Evolutionary conservation across 768 basidiomycete species (phyloP), one percentile per base, ranked within the genome.

Genomic region (Neoboletus magnificus): DNA sequence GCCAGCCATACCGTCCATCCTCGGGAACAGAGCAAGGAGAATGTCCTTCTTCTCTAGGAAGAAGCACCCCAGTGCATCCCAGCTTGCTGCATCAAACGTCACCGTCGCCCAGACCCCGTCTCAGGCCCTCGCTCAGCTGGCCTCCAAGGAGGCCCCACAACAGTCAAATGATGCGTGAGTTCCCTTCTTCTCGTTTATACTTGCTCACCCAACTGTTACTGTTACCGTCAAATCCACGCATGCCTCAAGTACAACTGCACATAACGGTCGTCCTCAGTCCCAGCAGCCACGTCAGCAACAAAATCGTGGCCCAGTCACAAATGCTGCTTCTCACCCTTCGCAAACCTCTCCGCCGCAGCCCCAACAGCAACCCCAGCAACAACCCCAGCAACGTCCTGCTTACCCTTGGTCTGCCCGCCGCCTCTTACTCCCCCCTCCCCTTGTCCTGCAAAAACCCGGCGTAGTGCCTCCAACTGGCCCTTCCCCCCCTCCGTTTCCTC

Each of bases 31-130:
- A 73, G 66, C 82, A 61, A 76, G 85, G 72, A 86, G 86, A 84
- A 93, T 93, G 91, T 91, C 89, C 81, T 93, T 91, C 89, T 93
- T 93, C 82, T 87, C 83, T 42, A 82, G 89, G 82, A 91, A 85
- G 86, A 91, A 89, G 82, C 81, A 85, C 60, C 79, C 82, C 50
- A 81, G 75, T 48, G 73, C 75, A 61, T 73, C 72, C 23, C 79
- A 79, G 62, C 72, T 74, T 51, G 66, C 69, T 48, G 62, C 75
- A 27, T 61, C 80, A 30, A 73, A 73, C 64, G 83, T 85, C 61
- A 79, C 83, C 41, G 74, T 85, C 51, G 76, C 81, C 8, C 83
- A 85, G 68, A 82, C 85, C 9, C 82, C 85, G 8, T 83, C 80
- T 55, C 84, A 88, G 67, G 86, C 86, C 33, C 79, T 88, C 9